Evolutionary conservation across 352 stramenopile genomes (phyloP).

Genomic region (Pythium insidiosum): DNA sequence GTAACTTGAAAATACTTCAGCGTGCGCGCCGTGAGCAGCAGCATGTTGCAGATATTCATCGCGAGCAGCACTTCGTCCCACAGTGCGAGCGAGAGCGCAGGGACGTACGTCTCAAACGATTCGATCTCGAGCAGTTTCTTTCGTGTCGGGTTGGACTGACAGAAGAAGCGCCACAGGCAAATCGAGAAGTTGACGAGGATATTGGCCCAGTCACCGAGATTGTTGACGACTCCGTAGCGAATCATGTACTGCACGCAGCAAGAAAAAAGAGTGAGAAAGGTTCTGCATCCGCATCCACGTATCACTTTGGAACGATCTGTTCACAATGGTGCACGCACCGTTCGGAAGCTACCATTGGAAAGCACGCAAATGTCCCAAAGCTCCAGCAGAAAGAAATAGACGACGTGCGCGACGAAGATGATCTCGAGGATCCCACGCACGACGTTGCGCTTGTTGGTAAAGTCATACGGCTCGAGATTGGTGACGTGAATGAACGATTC

Average conservation of each 20-base stretch:
- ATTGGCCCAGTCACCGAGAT: constrained; percentile 59
- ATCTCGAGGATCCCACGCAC: constrained; percentile 30
- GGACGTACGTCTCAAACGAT: constrained; percentile 54
- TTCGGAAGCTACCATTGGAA: constrained; percentile 30
- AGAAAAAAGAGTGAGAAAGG: neutral
- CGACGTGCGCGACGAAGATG: constrained; percentile 35
- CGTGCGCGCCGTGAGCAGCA: constrained; percentile 45
- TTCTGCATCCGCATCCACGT: too few relatives aligned
- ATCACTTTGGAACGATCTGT: too few relatives aligned
- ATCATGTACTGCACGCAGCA: constrained; percentile 31
- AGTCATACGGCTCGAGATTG: constrained; percentile 66
- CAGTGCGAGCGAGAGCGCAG: constrained; percentile 28
- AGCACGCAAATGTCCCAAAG: constrained; percentile 61
- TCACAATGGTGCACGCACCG: constrained; percentile 21
- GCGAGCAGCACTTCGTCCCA: constrained; percentile 58
- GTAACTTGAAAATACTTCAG: constrained; percentile 75
- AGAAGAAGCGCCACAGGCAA: constrained; percentile 49
- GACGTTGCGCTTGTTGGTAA: constrained; percentile 35
- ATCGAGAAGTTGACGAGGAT: constrained; percentile 48
- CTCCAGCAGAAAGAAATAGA: constrained; percentile 56
- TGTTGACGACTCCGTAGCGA: constrained; percentile 58
- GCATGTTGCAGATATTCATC: constrained; percentile 61
- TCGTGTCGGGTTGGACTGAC: constrained; percentile 26
- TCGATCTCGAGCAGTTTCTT: constrained; percentile 32
- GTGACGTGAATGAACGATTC: constrained; percentile 35